phyloP scores from a whole-genome alignment of 306 rosid species.

The Prunus kanzakura region DNA sequence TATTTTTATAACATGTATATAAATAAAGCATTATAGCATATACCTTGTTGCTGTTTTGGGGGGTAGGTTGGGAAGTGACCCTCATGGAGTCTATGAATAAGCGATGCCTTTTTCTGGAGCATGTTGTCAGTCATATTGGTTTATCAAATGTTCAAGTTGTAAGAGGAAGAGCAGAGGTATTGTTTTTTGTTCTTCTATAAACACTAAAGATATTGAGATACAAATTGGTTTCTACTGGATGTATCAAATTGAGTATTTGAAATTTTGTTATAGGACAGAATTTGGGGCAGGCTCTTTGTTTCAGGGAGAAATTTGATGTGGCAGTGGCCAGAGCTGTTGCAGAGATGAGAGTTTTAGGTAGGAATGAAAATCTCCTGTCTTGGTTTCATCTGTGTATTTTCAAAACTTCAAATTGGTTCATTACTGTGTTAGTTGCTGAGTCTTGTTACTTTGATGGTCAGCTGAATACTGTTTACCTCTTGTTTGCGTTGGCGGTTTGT shows the following conservation, averaged over 20 bases:
- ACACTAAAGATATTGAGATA: too few relatives aligned
- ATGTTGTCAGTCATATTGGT: slow-evolving; percentile 52
- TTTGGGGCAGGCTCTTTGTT: slow-evolving; percentile 65
- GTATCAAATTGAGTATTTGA: neutral
- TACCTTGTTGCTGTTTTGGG: slow-evolving; percentile 12
- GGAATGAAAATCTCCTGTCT: slow-evolving; percentile 8
- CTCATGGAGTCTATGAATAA: slow-evolving; percentile 84
- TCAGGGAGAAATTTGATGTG: slow-evolving; percentile 78
- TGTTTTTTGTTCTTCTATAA: neutral
- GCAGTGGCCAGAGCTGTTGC: slow-evolving; percentile 96
- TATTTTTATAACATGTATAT: neutral
- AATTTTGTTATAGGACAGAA: slow-evolving; percentile 60
- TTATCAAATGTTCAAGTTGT: slow-evolving; percentile 68
- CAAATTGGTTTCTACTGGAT: neutral
- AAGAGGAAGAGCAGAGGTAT: slow-evolving; percentile 96
- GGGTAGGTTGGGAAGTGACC: slow-evolving; percentile 75
- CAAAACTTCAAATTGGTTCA: slow-evolving; percentile 8
- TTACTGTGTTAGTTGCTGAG: slow-evolving; percentile 11
- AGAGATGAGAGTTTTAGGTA: slow-evolving; percentile 83
- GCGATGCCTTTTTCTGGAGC: slow-evolving; percentile 86
- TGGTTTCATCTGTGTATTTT: slow-evolving; percentile 14
- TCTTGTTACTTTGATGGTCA: slow-evolving; percentile 37
- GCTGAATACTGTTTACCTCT: slow-evolving; percentile 93
- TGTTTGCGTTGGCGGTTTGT: slow-evolving; percentile 85
- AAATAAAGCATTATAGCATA: too few relatives aligned